Percentiles rank a stretch among this genome's conserved stretches.
Conservation (phyloP, 495 filamentous ascomycete species). For the Aspergillus diversus region DNA sequence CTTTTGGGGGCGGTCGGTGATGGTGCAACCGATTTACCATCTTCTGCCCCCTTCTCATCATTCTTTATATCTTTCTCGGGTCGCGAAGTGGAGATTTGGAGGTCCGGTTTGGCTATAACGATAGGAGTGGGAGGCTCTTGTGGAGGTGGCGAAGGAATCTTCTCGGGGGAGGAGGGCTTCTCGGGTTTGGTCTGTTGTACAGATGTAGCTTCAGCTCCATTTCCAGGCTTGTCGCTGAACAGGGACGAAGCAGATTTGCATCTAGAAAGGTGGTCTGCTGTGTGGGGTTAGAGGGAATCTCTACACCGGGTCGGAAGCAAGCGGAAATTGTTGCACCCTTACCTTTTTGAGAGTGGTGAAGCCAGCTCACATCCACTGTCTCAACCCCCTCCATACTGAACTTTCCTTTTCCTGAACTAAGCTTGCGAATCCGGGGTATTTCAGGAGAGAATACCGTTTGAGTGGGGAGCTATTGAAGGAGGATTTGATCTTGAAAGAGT, state of each 20-base stretch:
- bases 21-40: slow-evolving; percentile 30
- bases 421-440: not conserved
- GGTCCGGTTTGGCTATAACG: slow-evolving; percentile 21
- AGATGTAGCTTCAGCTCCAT: slow-evolving; percentile 28
- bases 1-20: slow-evolving; percentile 35
- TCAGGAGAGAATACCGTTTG: no score
- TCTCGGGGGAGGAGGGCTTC: slow-evolving; percentile 24
- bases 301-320: not conserved
- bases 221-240: slow-evolving; percentile 31
- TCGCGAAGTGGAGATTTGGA: slow-evolving; percentile 22
- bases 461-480: not conserved
- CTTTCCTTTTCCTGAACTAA: not conserved
- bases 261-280: slow-evolving; percentile 42
- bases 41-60: slow-evolving; percentile 24
- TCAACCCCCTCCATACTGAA: slow-evolving; percentile 62
- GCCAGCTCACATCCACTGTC: slow-evolving; percentile 71
- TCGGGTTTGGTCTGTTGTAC: slow-evolving; percentile 26
- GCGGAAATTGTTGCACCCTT: slow-evolving; percentile 25
- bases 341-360: slow-evolving; percentile 69
- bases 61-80: slow-evolving; percentile 28
- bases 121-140: slow-evolving; percentile 20
- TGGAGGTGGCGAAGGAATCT: slow-evolving; percentile 28
- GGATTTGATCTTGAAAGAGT: slow-evolving; percentile 1
- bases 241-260: slow-evolving; percentile 44
- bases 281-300: slow-evolving; percentile 8